These are phyloP conservation scores for Xerocomus potaroensis DNA, from an alignment of 768 basidiomycete species.

Conservation along the genomic window DNA sequence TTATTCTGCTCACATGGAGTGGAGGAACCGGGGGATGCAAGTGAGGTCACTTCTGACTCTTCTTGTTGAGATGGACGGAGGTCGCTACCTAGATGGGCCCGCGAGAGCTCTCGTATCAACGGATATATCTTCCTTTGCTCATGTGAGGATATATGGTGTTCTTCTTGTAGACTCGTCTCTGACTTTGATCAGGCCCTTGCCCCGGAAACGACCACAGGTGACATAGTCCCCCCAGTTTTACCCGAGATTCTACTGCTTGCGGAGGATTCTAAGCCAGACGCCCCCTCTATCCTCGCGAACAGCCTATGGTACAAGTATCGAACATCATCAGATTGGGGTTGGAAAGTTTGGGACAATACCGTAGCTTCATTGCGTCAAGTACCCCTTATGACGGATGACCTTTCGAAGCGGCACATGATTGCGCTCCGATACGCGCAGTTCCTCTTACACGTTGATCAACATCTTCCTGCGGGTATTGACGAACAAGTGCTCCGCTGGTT, in stretches of 20 bases:
- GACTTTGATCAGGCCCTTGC: slow-evolving; percentile 34
- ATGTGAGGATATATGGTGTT: slow-evolving; percentile 38
- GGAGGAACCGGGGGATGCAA: slow-evolving; percentile 62
- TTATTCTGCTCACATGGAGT: slow-evolving; percentile 55
- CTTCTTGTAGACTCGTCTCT: background rate
- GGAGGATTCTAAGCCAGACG: slow-evolving; percentile 53
- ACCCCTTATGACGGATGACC: slow-evolving; percentile 50
- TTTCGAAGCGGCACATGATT: slow-evolving; percentile 43
- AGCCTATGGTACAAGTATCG: slow-evolving; percentile 82
- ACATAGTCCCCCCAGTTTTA: slow-evolving; percentile 35
- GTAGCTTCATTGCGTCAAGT: slow-evolving; percentile 71
- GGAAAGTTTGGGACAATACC: slow-evolving; percentile 82
- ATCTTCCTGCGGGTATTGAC: slow-evolving; percentile 71
- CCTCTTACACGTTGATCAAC: slow-evolving; percentile 69
- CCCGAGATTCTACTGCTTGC: slow-evolving; percentile 69
- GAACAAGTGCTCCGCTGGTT: slow-evolving; percentile 71
- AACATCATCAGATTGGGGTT: slow-evolving; percentile 67
- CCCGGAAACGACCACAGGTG: slow-evolving; percentile 33
- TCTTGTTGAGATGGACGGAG: slow-evolving; percentile 61
- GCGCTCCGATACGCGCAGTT: slow-evolving; percentile 68
- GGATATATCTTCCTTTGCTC: slow-evolving; percentile 58
- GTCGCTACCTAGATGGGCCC: slow-evolving; percentile 47
- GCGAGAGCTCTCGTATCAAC: slow-evolving; percentile 57
- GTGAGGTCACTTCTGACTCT: slow-evolving; percentile 61
- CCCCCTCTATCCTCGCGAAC: slow-evolving; percentile 67